Evolutionary conservation across 805 yeast species (phyloP), one percentile per base, ranked within the genome.

Genomic region (Pichia membranifaciens): DNA sequence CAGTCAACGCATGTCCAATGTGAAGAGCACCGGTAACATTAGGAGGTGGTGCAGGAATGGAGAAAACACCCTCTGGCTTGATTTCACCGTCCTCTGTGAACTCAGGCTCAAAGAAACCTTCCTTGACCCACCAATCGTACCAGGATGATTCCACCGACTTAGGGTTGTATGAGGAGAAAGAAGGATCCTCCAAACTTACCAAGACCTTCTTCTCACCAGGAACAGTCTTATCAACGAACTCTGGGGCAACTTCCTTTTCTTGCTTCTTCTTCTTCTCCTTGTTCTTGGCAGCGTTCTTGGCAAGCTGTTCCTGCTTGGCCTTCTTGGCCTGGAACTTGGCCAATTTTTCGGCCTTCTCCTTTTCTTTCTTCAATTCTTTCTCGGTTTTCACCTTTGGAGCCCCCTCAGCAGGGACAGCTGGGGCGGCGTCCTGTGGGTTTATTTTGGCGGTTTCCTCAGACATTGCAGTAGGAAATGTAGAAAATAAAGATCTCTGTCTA

Each of bases 41-140:
- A 64, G 99, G 99, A 53, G 99, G 99, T 35, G 99, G 99, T n/a
- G 96, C 93, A 35, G 98, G 97, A 59, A 93, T 87, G 53, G 84
- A 76, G 69, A 91, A 93, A 17, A 75, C 63, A 57, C 98, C 98
- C 61, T 81, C 90, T 38, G 93, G 86, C 63, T 83, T 83, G 56
- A 79, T 60, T 40, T 81, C 69, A 40, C 97, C 97, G 60, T 82
- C 82, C 49, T 70, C 75, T 39, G 82, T 74, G 56, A 85, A 81
- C 64, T 87, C 86, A 17, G 99, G 99, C 68, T 84, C 83, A 61
- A 93, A 93, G 60, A 79, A 81, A 17, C 93, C 95, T 67, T 87
- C 76, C 59, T 84, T 74, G 51, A 79, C 84, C 99, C 99, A 93
- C 98, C 99, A 93, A 17, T 78, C 80, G 69, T 91, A 91, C 99